Evolutionary conservation across 305 asterid species (phyloP).

Genomic region (Fraxinus angustifolia): DNA sequence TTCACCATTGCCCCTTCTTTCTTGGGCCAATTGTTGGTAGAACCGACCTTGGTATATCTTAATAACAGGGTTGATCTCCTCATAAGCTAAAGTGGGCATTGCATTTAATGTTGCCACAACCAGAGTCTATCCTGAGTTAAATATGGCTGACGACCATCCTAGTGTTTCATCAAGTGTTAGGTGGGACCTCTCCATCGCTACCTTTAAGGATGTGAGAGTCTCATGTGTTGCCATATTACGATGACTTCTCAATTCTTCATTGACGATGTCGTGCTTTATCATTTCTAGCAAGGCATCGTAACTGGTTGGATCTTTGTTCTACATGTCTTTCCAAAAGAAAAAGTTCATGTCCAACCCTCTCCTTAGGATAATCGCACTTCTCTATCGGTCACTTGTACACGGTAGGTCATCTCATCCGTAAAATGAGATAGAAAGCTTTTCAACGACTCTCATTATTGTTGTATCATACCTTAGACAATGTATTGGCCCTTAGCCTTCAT

Average conservation of each 20-base stretch:
- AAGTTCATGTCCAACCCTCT: neutral
- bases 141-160: too few species aligned
- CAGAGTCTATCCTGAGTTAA: too few species aligned
- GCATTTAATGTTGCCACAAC: too few species aligned
- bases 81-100: too few species aligned
- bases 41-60: rapidly evolving
- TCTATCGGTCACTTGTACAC: neutral
- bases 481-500: neutral
- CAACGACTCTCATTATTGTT: neutral
- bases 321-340: neutral
- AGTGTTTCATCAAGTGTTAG: too few species aligned
- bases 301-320: neutral
- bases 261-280: neutral
- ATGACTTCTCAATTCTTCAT: neutral
- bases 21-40: too few species aligned
- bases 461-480: neutral
- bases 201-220: neutral
- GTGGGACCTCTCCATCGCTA: neutral
- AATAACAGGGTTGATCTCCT: too few species aligned
- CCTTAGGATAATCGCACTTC: neutral
- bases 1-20: too few species aligned
- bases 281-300: neutral
- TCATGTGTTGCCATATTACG: too few species aligned
- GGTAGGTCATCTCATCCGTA: neutral
- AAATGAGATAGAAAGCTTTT: too few species aligned